A percentile compares a stretch with the other conserved stretches of the same genome.
phyloP scores from a whole-genome alignment of 305 asterid genomes.

The Fraxinus xanthoxyloides region DNA sequence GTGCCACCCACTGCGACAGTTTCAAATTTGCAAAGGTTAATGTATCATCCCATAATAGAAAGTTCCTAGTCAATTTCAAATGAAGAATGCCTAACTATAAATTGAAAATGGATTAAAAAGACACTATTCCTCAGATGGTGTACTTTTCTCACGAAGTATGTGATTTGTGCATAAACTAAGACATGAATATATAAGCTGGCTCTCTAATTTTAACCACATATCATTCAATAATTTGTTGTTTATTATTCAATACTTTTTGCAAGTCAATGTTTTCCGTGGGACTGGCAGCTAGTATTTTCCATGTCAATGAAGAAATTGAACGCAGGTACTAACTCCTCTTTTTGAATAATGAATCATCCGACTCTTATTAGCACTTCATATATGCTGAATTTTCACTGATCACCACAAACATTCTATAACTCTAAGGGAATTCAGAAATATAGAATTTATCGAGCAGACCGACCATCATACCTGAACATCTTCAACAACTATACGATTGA shows the following conservation, averaged over 20 bases:
- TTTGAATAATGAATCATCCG: conserved; percentile 7
- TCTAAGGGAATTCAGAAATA: conserved; percentile 4
- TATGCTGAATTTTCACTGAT: background rate
- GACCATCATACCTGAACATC: conserved; percentile 84
- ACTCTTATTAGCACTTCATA: background rate
- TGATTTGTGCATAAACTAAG: background rate
- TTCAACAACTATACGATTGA: conserved; percentile 91
- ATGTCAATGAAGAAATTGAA: background rate
- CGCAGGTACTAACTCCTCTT: background rate
- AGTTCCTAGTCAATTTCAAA: background rate
- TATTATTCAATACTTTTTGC: background rate
- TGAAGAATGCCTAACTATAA: background rate
- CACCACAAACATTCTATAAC: conserved; percentile 13
- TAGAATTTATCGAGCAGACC: background rate
- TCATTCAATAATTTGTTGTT: background rate
- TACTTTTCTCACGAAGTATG: background rate
- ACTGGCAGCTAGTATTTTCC: conserved; percentile 15
- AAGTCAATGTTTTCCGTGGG: background rate
- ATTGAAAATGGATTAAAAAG: background rate
- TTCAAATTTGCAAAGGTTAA: background rate
- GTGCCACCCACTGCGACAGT: background rate
- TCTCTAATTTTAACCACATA: background rate
- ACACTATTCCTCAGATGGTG: background rate
- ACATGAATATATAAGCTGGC: background rate
- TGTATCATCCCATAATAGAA: background rate